Conservation (phyloP, 139 green algal genomes). For the Micromonas pusilla region DNA sequence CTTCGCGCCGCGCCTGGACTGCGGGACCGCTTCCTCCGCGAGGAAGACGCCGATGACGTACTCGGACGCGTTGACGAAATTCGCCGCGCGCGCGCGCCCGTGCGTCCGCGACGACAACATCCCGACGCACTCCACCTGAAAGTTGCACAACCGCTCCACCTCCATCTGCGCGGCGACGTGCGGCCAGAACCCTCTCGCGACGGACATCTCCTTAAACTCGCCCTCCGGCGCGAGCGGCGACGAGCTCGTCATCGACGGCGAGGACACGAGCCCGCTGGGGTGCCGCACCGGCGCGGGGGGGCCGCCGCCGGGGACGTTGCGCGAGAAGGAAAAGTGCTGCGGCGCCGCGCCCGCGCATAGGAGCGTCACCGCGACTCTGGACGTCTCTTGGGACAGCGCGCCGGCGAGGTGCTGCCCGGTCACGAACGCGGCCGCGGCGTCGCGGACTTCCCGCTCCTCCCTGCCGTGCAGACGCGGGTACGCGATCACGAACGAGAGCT, state of each 20-base stretch:
- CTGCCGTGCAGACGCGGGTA: conserved; percentile 13
- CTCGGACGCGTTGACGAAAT: conserved; percentile 10
- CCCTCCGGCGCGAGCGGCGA: background rate
- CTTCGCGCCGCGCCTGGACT: background rate
- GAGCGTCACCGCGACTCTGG: conserved; percentile 1
- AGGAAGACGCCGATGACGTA: conserved; percentile 35
- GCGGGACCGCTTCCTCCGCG: conserved; percentile 7
- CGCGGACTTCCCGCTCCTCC: conserved; percentile 10
- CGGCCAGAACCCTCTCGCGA: conserved; percentile 17
- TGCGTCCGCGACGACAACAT: background rate
- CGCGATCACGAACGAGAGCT: conserved; percentile 9
- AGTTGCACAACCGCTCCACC: conserved; percentile 20
- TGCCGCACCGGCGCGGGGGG: background rate
- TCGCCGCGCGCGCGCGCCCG: background rate
- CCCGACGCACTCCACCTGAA: conserved; percentile 21
- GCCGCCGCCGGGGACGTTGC: background rate
- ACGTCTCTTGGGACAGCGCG: background rate
- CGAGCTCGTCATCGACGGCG: background rate
- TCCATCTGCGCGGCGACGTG: conserved; percentile 24
- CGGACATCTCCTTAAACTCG: conserved; percentile 2
- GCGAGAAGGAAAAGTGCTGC: conserved; percentile 13
- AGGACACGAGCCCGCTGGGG: background rate
- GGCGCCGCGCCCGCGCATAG: background rate
- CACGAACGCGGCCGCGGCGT: conserved; percentile 12
- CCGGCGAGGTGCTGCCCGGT: conserved; percentile 12